phyloP scores from a whole-genome alignment of 192 early-diverging fungal genomes.

The Coemansia sp. region DNA sequence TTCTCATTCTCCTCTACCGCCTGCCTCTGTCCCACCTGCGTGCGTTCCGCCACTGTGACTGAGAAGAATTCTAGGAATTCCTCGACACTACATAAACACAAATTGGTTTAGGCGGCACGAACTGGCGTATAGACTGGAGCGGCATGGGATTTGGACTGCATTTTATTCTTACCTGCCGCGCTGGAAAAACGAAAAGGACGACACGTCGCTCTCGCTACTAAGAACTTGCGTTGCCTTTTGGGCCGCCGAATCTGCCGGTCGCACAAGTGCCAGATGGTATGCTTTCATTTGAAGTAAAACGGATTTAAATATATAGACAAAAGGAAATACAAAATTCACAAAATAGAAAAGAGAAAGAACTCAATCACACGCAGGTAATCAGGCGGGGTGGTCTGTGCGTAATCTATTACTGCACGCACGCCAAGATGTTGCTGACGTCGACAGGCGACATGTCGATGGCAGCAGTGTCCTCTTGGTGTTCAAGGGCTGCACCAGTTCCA shows the following conservation, averaged over 20 bases:
- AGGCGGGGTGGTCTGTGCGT: not conserved
- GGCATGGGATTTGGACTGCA: not conserved
- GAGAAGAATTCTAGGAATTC: constrained; percentile 89
- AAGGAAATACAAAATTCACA: not conserved
- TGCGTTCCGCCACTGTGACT: constrained; percentile 83
- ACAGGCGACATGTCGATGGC: not conserved
- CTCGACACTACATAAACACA: constrained; percentile 58
- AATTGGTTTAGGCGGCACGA: too few relatives aligned
- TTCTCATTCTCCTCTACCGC: constrained; percentile 80
- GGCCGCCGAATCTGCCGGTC: constrained; percentile 16
- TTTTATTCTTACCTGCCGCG: constrained; percentile 62
- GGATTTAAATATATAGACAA: not conserved
- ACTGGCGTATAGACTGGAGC: too few relatives aligned
- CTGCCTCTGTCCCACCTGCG: constrained; percentile 73
- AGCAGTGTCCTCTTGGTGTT: not conserved
- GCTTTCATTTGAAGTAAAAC: constrained; percentile 26
- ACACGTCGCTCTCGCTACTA: constrained; percentile 68
- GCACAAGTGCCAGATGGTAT: constrained; percentile 37
- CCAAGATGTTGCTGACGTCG: not conserved
- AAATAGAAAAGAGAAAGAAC: not conserved
- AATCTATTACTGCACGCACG: not conserved
- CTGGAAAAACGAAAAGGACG: constrained; percentile 85
- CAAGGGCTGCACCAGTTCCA: not conserved
- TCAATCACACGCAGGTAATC: not conserved
- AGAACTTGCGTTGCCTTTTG: constrained; percentile 44